Conservation (phyloP, 352 stramenopile species). For the Thalassiosira hispida region DNA sequence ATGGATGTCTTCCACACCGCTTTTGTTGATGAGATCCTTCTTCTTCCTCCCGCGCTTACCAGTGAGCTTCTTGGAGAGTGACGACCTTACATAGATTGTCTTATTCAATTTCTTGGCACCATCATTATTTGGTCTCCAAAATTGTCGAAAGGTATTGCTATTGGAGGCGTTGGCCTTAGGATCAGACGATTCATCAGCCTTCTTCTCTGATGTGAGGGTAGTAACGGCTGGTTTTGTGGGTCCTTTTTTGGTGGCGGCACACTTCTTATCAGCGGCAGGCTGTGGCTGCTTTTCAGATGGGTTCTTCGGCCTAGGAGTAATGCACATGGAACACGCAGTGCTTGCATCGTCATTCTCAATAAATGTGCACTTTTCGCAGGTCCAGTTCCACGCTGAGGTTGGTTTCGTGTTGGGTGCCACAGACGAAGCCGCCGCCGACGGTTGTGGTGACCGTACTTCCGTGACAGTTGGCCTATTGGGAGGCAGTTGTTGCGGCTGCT, state of each 20-base stretch:
- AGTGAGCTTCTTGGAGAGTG: slow-evolving; percentile 33
- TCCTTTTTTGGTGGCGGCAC: not conserved
- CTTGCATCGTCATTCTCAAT: slow-evolving; percentile 31
- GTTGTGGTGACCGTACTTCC: not conserved
- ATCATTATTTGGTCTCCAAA: not conserved
- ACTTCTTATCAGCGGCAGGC: not conserved
- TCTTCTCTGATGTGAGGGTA: slow-evolving; percentile 1
- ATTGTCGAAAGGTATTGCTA: not conserved
- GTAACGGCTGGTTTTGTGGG: not conserved
- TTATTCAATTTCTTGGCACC: slow-evolving; percentile 3
- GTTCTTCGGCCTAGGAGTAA: not conserved
- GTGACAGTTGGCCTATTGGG: not conserved
- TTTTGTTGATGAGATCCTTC: slow-evolving; percentile 34
- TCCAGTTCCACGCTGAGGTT: slow-evolving; percentile 3
- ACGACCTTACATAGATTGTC: slow-evolving; percentile 32
- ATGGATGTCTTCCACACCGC: slow-evolving; percentile 27
- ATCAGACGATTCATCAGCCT: slow-evolving; percentile 1
- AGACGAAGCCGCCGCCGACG: not conserved
- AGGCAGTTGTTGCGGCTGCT: not conserved
- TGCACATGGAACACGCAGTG: slow-evolving; percentile 19
- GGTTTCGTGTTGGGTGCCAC: not conserved
- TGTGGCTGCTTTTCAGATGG: no score
- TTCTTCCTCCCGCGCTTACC: slow-evolving; percentile 41
- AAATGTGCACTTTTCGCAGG: slow-evolving; percentile 26
- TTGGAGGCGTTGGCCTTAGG: not conserved